Percentiles rank a stretch among this genome's conserved stretches.
Evolutionary conservation across 345 rosid genomes (phyloP).

Genomic region (Microcos paniculata): DNA sequence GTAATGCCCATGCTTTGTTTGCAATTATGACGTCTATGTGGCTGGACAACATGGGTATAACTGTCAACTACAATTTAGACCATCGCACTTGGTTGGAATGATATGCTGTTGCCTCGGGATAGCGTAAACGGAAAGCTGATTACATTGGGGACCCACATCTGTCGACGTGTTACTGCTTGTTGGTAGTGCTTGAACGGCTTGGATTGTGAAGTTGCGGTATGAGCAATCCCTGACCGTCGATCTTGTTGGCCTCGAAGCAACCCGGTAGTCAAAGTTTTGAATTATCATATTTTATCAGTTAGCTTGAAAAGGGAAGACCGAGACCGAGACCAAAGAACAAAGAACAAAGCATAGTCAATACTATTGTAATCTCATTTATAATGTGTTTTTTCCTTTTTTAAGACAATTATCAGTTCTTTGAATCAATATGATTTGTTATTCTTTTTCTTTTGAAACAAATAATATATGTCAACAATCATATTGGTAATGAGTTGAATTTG

Average conservation of each 20-base stretch:
- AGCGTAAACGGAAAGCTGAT: slow-evolving; percentile 7
- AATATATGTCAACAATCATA: neutral
- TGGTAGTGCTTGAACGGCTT: neutral
- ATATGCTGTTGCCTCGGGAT: neutral
- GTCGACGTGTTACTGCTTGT: neutral
- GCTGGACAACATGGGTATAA: neutral
- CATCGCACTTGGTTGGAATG: slow-evolving; percentile 19
- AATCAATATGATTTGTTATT: neutral
- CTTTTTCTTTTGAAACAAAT: too few species aligned
- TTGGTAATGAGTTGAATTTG: neutral
- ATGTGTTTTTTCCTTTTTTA: neutral
- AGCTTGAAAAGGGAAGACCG: neutral
- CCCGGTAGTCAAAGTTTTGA: neutral
- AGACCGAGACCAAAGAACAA: slow-evolving; percentile 5
- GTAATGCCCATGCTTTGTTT: neutral
- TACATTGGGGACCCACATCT: slow-evolving; percentile 7
- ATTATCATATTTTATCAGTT: neutral
- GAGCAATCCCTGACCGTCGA: slow-evolving; percentile 38
- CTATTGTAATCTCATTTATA: neutral
- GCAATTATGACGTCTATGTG: neutral
- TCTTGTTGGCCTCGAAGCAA: slow-evolving; percentile 19
- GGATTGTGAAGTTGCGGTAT: neutral
- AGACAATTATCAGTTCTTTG: neutral
- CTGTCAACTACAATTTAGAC: neutral
- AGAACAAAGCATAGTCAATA: neutral